phyloP scores from a whole-genome alignment of 768 basidiomycete genomes.

The Rubroboletus satanas region DNA sequence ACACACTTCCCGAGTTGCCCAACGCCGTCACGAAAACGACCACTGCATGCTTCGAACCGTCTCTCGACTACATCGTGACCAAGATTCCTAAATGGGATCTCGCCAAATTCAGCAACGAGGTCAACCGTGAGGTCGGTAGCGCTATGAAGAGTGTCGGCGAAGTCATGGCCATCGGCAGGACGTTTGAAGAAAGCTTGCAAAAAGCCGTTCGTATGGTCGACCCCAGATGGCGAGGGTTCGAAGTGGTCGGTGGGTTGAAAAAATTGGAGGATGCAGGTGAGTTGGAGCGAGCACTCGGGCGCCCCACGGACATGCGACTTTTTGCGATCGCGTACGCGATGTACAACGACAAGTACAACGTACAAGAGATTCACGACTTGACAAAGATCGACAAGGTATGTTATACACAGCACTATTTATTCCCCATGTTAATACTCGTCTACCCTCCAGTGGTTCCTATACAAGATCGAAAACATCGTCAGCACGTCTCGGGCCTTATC shows the following conservation, averaged over 20 bases:
- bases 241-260: conserved; percentile 86
- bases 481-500: conserved; percentile 76
- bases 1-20: conserved; percentile 95
- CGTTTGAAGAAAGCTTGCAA: conserved; percentile 97
- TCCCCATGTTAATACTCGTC: neutral
- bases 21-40: conserved; percentile 99
- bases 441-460: conserved; percentile 80
- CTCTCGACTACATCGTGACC: conserved; percentile 97
- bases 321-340: conserved; percentile 98
- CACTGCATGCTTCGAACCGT: conserved; percentile 98
- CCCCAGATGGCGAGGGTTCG: conserved; percentile 94
- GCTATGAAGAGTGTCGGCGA: conserved; percentile 99
- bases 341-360: conserved; percentile 88
- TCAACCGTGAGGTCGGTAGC: conserved; percentile 91
- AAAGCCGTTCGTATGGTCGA: conserved; percentile 98
- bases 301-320: conserved; percentile 92
- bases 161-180: conserved; percentile 99
- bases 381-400: conserved; percentile 96
- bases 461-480: conserved; percentile 99
- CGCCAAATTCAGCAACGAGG: conserved; percentile 93
- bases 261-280: conserved; percentile 66
- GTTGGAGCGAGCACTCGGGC: conserved; percentile 70
- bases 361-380: conserved; percentile 85
- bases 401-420: neutral
- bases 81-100: conserved; percentile 99